phyloP scores from a whole-genome alignment of 2,329 filamentous ascomycete species.

The Magnaporthiopsis poae region DNA sequence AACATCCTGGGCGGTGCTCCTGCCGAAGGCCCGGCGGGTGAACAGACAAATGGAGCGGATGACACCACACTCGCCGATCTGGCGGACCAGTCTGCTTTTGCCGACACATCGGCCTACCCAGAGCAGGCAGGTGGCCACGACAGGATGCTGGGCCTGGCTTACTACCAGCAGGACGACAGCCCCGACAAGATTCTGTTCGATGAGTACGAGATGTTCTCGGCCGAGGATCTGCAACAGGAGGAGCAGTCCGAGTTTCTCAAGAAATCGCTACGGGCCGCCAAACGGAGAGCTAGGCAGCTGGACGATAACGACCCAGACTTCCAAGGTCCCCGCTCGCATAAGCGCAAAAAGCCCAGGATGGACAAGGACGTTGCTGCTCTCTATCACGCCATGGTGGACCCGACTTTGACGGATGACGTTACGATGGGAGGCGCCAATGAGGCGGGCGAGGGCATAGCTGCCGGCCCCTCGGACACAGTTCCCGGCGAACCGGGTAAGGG shows the following conservation, averaged over 20 bases:
- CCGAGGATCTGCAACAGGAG: constrained; percentile 30
- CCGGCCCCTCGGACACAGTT: constrained; percentile 1
- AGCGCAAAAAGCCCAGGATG: constrained; percentile 31
- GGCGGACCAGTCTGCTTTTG: constrained; percentile 18
- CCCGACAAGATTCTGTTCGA: constrained; percentile 51
- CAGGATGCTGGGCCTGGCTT: constrained; percentile 48
- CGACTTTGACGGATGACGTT: constrained; percentile 33
- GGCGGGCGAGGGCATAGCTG: constrained; percentile 8
- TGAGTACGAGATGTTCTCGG: constrained; percentile 43
- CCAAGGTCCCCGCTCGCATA: constrained; percentile 30
- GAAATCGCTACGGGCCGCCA: constrained; percentile 43
- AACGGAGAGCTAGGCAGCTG: constrained; percentile 42
- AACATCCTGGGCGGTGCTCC: constrained; percentile 19
- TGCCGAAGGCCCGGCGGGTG: constrained; percentile 9
- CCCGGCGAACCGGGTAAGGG: constrained; percentile 7
- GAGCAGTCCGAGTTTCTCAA: constrained; percentile 43
- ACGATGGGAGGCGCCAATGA: constrained; percentile 12
- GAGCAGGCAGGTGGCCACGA: constrained; percentile 36
- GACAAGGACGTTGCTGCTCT: constrained; percentile 24
- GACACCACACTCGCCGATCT: constrained; percentile 4
- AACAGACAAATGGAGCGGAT: constrained; percentile 2
- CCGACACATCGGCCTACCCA: constrained; percentile 32
- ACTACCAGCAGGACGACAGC: constrained; percentile 50
- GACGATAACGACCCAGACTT: constrained; percentile 48
- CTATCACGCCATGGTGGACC: constrained; percentile 37